Evolutionary conservation across 148 eudicot genomes (phyloP).

Genomic region (Rheum nobile): DNA sequence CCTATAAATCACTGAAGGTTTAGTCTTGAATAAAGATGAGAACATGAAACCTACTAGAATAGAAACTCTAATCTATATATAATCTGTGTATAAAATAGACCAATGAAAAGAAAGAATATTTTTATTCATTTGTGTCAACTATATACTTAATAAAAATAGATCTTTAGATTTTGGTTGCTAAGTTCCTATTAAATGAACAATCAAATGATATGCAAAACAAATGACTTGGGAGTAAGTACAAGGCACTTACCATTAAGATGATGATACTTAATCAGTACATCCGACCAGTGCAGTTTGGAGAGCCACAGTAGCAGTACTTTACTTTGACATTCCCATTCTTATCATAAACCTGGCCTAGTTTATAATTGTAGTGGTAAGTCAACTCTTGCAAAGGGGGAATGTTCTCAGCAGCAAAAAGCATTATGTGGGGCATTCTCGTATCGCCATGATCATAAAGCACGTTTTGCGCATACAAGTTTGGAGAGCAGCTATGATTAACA

Average conservation of each 20-base stretch:
- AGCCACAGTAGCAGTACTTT: constrained; percentile 80
- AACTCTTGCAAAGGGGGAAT: constrained; percentile 85
- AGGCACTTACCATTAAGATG: background rate
- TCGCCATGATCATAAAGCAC: constrained; percentile 83
- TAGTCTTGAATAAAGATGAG: background rate
- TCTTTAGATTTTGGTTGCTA: background rate
- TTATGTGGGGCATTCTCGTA: constrained; percentile 73
- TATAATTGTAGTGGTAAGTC: constrained; percentile 70
- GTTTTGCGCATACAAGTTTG: constrained; percentile 84
- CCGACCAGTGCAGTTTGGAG: constrained; percentile 69
- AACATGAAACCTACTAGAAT: background rate
- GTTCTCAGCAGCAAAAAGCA: constrained; percentile 87
- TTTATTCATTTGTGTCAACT: background rate
- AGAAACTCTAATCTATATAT: too few species aligned
- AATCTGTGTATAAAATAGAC: too few species aligned
- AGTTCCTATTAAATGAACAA: background rate
- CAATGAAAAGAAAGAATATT: background rate
- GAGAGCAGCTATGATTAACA: constrained; percentile 87
- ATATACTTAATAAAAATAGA: background rate
- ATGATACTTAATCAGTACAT: constrained; percentile 40
- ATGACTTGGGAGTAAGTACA: background rate
- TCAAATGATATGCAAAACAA: background rate
- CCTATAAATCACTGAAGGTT: background rate
- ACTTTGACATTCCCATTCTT: constrained; percentile 54
- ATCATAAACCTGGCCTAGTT: constrained; percentile 55